Evolutionary conservation across 345 rosid genomes (phyloP), one percentile per base, ranked within the genome.

Genomic region (Geranium rotundifolium): DNA sequence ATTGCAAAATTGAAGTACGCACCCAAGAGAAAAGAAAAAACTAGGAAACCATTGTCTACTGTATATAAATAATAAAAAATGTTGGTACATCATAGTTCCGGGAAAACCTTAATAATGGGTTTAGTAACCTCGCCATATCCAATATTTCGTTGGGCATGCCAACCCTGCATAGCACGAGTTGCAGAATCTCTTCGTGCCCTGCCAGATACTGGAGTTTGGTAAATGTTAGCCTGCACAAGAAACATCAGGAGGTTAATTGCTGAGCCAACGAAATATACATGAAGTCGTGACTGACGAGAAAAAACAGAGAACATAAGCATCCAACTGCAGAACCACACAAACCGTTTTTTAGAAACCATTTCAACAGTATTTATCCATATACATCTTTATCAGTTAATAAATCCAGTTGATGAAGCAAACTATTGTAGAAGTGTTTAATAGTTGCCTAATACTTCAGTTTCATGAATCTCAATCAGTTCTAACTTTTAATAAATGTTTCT

Each of bases 121-220:
- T 74, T 84, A 46, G 73, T 64, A 71, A 77, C 80, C 73, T 90
- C 95, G 56, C 82, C 97, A 81, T 76, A 68, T 71, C 83, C 95
- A 74, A 61, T 78, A 70, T 78, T 78, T 63, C 85, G 86, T 60
- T 85, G 90, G 3, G 89, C 81, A 65, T 87, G 90, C 95, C 90
- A 90, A 77, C 90, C 86, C 76, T 88, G 88, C 97, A 82, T 86
- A 56, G 95, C 95, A 75, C 95, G 95, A 60, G 87, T 84, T 66
- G 92, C 90, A 72, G 95, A 79, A 79, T 79, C 87, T 71, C 95
- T 77, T 17, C 86, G 80, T 71, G 82, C 87, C 72, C 95, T 77
- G 54, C 86, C 84, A 63, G 89, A 84, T 62, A 85, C 89, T 39
- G 85, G 49, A 56, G 79, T 71, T 72, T 77, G 87, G 73, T 74